Base-by-base conservation (phyloP, 1,284 basidiomycete genomes). In the Lentinus polychrous region DNA sequence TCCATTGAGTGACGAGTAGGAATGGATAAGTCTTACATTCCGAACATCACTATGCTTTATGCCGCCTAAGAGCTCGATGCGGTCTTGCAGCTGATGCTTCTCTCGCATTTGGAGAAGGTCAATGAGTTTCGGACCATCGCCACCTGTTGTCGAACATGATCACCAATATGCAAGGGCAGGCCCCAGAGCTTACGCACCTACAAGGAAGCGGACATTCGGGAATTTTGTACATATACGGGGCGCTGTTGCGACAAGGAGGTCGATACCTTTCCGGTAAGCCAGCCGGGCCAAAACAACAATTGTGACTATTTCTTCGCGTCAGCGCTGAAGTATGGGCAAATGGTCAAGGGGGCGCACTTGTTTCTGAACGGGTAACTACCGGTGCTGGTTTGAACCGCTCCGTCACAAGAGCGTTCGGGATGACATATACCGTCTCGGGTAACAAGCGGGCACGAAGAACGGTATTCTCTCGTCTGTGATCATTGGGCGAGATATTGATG, bases 31-130 rank as follows among this genome's bases (percentile, higher is more conserved):
- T n/a, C n/a, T n/a, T n/a, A 91, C 91, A n/a, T 81, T 75, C 42
- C 81, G 78, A 15, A 97, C 96, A 49, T 95, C 86, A 22, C 79
- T 79, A 49, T 88, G 91, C 8, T 76, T 74, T 3, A 99, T 79
- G 1, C 85, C 72, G 0, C 96, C 96, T 0, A 97, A 76, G 0
- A 99, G 74, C 56, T 90, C 81, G 31, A 99, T 92, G 2, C 91
- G 81, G 59, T 97, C 93, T 65, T 96, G 91, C 0, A 99, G 74
- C 24, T 85, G 72, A 62, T 92, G 71, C 51, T 89, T 91, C 67
- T 99, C 96, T 7, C 94, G 78, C 86, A 96, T 96, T 70, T 98
- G 96, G 24, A 97, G 81, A 2, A 99, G 70, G 56, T 98, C 94
- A 34, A 96, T 88, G 58, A 95, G 78, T 63, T 98, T 98, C 0